These are phyloP conservation scores for Cucurbita moschata DNA, from an alignment of 306 rosid species.

Conservation along the genomic window DNA sequence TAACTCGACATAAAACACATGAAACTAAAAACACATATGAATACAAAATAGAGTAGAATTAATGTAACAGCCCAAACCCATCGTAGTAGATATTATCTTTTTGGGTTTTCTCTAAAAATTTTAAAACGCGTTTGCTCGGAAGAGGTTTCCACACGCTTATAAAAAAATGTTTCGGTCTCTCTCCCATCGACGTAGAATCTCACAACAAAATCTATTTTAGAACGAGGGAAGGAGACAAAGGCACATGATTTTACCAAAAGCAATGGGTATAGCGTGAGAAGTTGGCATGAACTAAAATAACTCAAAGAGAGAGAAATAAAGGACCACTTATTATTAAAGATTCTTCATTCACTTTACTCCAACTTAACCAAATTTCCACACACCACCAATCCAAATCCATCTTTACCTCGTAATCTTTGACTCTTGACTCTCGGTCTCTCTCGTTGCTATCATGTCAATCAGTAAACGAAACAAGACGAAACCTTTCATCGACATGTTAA, in stretches of 20 bases:
- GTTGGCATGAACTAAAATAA: not conserved
- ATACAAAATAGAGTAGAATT: no score
- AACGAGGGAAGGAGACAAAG: not conserved
- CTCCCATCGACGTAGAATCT: no score
- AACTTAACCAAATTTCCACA: not conserved
- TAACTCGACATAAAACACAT: no score
- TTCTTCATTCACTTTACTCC: slow-evolving; percentile 2
- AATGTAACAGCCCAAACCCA: no score
- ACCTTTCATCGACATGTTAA: not conserved
- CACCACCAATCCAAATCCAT: not conserved
- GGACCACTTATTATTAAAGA: slow-evolving; percentile 6
- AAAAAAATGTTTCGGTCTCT: no score
- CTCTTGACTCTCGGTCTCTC: not conserved
- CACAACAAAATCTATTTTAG: no score
- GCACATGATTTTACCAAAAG: slow-evolving; percentile 1
- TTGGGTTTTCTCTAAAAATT: no score
- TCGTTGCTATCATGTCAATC: not conserved
- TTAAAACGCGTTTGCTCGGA: no score
- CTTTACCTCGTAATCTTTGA: not conserved
- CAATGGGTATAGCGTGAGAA: slow-evolving; percentile 5
- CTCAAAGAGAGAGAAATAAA: not conserved
- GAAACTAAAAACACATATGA: no score
- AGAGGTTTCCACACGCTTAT: no score
- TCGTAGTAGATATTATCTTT: no score
- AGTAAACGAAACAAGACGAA: not conserved